These are phyloP conservation scores for Botrytis medusae DNA, from an alignment of 2,329 filamentous ascomycete species.

Conservation along the genomic window DNA sequence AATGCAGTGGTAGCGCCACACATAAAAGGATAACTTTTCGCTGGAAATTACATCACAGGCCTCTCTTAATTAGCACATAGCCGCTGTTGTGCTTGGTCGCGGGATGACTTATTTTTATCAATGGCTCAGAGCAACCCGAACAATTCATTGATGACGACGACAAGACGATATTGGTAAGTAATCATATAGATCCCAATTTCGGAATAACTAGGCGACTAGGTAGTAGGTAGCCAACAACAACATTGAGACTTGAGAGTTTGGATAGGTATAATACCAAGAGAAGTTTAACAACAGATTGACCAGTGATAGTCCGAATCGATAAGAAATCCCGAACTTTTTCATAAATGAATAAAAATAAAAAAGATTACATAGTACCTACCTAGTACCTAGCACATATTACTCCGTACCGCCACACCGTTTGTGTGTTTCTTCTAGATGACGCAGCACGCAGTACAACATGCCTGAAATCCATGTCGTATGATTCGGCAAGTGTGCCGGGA, in stretches of 20 bases:
- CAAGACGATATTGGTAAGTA: not conserved
- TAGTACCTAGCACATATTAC: not conserved
- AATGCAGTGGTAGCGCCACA: slow-evolving; percentile 17
- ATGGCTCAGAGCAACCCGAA: not conserved
- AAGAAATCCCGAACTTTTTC: not conserved
- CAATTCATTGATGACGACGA: not conserved
- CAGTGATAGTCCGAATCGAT: slow-evolving; percentile 4
- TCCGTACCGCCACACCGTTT: slow-evolving; percentile 23
- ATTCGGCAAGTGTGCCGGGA: slow-evolving; percentile 21
- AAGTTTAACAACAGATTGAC: not conserved
- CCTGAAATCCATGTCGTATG: slow-evolving; percentile 15
- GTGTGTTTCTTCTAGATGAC: slow-evolving; percentile 18
- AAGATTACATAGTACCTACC: not conserved
- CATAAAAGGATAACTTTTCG: not conserved
- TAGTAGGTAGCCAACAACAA: not conserved
- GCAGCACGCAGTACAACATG: slow-evolving; percentile 21
- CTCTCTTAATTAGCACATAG: not conserved
- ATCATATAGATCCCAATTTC: not conserved
- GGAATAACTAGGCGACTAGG: not conserved
- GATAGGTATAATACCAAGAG: not conserved
- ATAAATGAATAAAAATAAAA: not conserved
- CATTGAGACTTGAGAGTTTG: not conserved
- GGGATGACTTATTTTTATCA: not conserved
- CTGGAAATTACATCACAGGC: slow-evolving; percentile 6
- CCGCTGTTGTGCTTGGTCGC: slow-evolving; percentile 1